phyloP scores from a whole-genome alignment of 352 stramenopile genomes.

The Phytophthora rubi region DNA sequence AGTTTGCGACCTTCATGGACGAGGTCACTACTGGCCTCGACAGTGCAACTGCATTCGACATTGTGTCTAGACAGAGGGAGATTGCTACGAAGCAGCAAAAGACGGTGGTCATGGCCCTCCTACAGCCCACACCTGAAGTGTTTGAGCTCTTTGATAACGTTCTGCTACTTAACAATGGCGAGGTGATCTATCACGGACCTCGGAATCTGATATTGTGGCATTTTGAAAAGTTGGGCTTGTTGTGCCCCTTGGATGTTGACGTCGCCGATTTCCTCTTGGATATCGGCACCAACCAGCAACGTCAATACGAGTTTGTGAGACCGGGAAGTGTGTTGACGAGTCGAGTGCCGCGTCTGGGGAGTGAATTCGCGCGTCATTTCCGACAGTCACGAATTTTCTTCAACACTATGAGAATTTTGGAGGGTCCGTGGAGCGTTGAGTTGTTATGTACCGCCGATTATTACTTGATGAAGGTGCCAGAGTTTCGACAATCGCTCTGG shows the following conservation, averaged over 20 bases:
- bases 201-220: slow-evolving; percentile 37
- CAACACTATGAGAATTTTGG: not conserved
- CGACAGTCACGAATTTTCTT: slow-evolving; percentile 38
- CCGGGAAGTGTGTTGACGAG: not conserved
- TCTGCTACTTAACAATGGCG: slow-evolving; percentile 47
- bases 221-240: slow-evolving; percentile 46
- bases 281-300: not conserved
- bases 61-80: slow-evolving; percentile 66
- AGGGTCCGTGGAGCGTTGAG: not conserved
- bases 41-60: slow-evolving; percentile 52
- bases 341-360: slow-evolving; percentile 10
- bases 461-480: not conserved
- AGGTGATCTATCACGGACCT: slow-evolving; percentile 49
- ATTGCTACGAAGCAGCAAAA: slow-evolving; percentile 39
- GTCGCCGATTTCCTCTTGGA: slow-evolving; percentile 1
- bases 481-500: slow-evolving; percentile 12
- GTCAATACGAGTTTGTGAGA: not conserved
- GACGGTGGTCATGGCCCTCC: slow-evolving; percentile 47
- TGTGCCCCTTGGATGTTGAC: slow-evolving; percentile 27
- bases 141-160: slow-evolving; percentile 61
- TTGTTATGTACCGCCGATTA: not conserved
- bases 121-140: slow-evolving; percentile 46
- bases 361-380: slow-evolving; percentile 51
- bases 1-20: slow-evolving; percentile 76
- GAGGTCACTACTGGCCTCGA: slow-evolving; percentile 62